Percentiles rank a stretch among this genome's conserved stretches.
Conservation (phyloP, 441 rosid species). For the Aleurites moluccanus region DNA sequence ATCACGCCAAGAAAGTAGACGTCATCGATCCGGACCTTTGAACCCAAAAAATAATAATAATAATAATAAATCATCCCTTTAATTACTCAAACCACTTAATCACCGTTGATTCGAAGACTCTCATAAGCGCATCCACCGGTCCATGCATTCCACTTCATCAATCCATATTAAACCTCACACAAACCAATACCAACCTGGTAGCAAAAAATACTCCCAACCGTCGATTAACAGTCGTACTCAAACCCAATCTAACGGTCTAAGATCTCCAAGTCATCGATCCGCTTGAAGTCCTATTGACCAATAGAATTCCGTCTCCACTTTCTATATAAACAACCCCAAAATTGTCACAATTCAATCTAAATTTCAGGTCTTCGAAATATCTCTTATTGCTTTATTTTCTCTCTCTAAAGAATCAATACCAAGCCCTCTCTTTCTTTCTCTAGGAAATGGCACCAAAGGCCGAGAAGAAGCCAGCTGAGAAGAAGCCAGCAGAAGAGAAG, state of each 20-base stretch:
- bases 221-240: not conserved
- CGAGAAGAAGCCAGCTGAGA: conserved; percentile 44
- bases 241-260: conserved; percentile 6
- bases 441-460: conserved; percentile 38
- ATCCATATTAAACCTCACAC: conserved; percentile 9
- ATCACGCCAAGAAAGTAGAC: too few species aligned
- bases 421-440: not conserved
- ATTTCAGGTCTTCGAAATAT: not conserved
- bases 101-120: not conserved
- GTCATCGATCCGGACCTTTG: too few species aligned
- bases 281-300: conserved; percentile 11
- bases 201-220: not conserved
- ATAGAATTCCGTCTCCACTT: not conserved
- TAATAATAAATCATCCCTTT: too few species aligned
- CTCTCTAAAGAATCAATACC: not conserved
- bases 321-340: conserved; percentile 13
- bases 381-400: not conserved
- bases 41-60: too few species aligned
- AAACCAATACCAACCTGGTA: not conserved
- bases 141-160: not conserved
- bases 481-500: conserved; percentile 41
- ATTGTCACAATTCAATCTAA: not conserved
- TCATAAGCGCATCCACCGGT: not conserved
- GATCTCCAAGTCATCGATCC: conserved; percentile 27
- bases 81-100: not conserved